Conservation (phyloP, 2,329 filamentous ascomycete genomes). For the Stemphylium vesicarium region DNA sequence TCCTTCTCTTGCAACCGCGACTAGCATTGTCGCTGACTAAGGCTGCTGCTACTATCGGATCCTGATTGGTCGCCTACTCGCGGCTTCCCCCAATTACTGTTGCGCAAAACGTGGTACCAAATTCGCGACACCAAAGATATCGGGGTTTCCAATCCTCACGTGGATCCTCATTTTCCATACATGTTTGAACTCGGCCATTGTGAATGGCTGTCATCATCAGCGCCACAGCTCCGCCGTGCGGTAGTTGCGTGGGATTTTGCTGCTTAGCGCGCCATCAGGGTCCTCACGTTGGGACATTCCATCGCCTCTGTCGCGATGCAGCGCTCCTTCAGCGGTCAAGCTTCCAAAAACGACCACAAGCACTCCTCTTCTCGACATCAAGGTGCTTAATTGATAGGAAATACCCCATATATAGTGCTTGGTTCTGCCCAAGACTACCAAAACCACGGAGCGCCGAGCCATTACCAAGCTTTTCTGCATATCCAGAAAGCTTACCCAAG, state of each 20-base stretch:
- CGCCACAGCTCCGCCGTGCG: background rate
- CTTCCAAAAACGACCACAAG: conserved; percentile 1
- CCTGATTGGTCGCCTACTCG: background rate
- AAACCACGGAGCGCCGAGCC: conserved; percentile 5
- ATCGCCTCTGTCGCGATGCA: background rate
- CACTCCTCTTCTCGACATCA: conserved; percentile 7
- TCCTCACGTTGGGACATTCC: conserved; percentile 7
- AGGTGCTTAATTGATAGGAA: conserved; percentile 1
- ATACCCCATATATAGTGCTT: conserved; percentile 11
- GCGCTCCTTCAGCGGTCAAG: background rate
- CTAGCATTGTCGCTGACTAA: background rate
- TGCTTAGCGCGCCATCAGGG: conserved; percentile 15
- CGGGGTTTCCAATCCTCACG: too few relatives aligned
- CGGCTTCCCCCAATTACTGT: too few relatives aligned
- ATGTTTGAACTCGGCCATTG: too few relatives aligned
- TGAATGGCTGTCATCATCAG: background rate
- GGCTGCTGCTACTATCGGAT: background rate
- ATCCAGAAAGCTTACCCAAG: background rate
- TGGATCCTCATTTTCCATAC: too few relatives aligned
- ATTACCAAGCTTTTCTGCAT: conserved; percentile 7
- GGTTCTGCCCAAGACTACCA: conserved; percentile 7
- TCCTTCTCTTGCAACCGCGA: too few relatives aligned
- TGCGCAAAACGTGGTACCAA: background rate
- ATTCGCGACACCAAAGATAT: background rate
- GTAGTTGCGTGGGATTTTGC: conserved; percentile 4